Conservation (phyloP, 176 grass and related monocot genomes). For the Rhynchospora tenuis region DNA sequence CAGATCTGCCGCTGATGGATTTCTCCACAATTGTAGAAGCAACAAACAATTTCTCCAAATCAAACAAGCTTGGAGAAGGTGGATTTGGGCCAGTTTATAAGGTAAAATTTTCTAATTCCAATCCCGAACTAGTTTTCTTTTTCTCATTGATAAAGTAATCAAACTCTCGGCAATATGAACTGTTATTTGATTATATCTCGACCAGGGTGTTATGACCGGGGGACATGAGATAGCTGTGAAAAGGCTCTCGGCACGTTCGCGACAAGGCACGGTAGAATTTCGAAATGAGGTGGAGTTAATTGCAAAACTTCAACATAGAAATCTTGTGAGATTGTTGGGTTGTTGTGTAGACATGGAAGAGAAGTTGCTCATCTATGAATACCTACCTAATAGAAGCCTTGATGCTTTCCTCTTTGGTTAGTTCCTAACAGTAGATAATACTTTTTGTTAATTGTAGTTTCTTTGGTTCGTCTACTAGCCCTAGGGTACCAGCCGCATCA, state of each 20-base stretch:
- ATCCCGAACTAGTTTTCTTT: not conserved
- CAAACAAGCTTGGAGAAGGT: constrained; percentile 91
- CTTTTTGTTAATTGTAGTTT: not conserved
- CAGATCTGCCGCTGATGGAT: constrained; percentile 74
- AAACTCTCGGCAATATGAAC: not conserved
- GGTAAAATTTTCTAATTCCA: constrained; percentile 24
- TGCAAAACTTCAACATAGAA: constrained; percentile 93
- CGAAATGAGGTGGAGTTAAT: constrained; percentile 85
- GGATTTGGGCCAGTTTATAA: constrained; percentile 80
- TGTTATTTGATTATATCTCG: not conserved
- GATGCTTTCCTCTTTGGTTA: constrained; percentile 79
- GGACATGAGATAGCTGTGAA: constrained; percentile 82
- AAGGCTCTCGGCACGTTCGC: constrained; percentile 62
- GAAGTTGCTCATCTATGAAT: constrained; percentile 91
- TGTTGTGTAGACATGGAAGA: constrained; percentile 80
- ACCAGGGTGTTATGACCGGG: constrained; percentile 50
- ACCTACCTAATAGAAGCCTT: constrained; percentile 82
- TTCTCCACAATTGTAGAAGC: constrained; percentile 51
- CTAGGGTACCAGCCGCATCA: not conserved
- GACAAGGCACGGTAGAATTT: constrained; percentile 62
- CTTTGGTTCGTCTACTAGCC: not conserved
- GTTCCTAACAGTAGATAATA: not conserved
- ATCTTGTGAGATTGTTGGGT: constrained; percentile 72
- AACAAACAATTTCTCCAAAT: constrained; percentile 73
- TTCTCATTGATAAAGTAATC: not conserved